Evolutionary conservation across 2,329 filamentous ascomycete genomes (phyloP).

Genomic region (Fusarium graminum): DNA sequence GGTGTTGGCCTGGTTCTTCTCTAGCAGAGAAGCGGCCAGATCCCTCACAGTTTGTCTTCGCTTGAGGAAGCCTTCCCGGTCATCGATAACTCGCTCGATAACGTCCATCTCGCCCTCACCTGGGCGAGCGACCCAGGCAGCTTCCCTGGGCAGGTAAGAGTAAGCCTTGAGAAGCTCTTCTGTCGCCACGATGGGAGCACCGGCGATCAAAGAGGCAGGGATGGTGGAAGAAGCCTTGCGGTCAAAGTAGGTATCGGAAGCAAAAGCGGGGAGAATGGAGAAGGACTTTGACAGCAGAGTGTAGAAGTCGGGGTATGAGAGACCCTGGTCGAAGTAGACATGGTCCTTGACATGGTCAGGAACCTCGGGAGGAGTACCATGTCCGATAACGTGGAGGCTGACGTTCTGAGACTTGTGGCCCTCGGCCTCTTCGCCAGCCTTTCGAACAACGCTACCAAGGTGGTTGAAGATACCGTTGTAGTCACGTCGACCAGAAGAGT

Average conservation of each 20-base stretch:
- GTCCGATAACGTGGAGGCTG: constrained; percentile 47
- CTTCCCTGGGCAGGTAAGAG: constrained; percentile 46
- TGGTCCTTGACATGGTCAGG: constrained; percentile 40
- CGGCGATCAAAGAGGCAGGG: constrained; percentile 48
- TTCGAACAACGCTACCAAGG: constrained; percentile 43
- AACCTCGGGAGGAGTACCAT: constrained; percentile 45
- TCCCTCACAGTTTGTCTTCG: constrained; percentile 39
- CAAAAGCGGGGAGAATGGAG: constrained; percentile 46
- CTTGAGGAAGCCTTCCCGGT: constrained; percentile 41
- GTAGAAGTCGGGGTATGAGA: constrained; percentile 50
- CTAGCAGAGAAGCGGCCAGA: constrained; percentile 24
- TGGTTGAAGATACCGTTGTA: constrained; percentile 47
- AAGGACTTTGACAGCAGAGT: constrained; percentile 40
- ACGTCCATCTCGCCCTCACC: constrained; percentile 49
- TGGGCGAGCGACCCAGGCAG: constrained; percentile 42
- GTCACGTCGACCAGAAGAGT: constrained; percentile 47
- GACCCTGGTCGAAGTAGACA: constrained; percentile 45
- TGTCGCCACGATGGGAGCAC: constrained; percentile 46
- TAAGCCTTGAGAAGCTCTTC: constrained; percentile 46
- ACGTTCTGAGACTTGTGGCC: constrained; percentile 33
- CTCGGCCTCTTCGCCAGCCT: constrained; percentile 28
- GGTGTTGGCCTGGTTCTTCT: constrained; percentile 41
- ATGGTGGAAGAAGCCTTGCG: constrained; percentile 50
- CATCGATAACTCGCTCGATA: constrained; percentile 44
- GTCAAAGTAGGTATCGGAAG: constrained; percentile 47